Base-by-base conservation (phyloP, 2,329 filamentous ascomycete species). In the Botrytis aclada region DNA sequence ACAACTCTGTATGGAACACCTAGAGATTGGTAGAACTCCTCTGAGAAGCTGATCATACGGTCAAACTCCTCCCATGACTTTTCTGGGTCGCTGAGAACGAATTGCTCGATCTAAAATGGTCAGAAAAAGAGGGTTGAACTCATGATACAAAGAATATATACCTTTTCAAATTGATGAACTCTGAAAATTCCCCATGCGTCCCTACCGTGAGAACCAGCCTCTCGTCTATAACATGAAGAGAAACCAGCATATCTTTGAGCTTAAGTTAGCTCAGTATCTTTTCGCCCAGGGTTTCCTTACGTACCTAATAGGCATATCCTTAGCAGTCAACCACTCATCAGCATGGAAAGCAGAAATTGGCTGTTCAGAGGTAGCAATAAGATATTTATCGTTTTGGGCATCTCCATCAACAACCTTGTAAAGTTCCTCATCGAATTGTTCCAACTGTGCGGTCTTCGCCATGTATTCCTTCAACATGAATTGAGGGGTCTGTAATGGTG, bases 161-260 rank as follows among this genome's bases (percentile, higher is more conserved):
- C 91, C 88, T 97, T 98, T 83, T 98, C 95, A 80, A 98, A 99
- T 82, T 99, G 95, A 82, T 99, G 96, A 41, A 98, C 95, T 76
- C 96, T 92, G 88, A 98, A 99, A 75, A 98, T 94, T 72, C 96
- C 96, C 96, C 96, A 99, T 1, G 95, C 95, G 82, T 99, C 94
- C 81, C 94, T 92, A 43, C 94, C 92, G 81, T 96, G 95, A 32
- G 93, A 91, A 71, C 96, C 96, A 58, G 96, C 96, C 82, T 99
- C 96, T 84, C 97, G 95, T 78, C 96, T 89, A 86, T 97, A 99
- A 83, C 95, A 98, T 43, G 95, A 97, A 78, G 91, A 95, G 85
- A 95, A 98, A 12, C 96, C 96, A 61, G 94, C 92, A 81, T 93
- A 93, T 77, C 84, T 67, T 67, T 85, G 63, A 56, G 29, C 45